Base-by-base conservation (phyloP, 371 early-diverging fungal genomes). In the Mortierella sp. region DNA sequence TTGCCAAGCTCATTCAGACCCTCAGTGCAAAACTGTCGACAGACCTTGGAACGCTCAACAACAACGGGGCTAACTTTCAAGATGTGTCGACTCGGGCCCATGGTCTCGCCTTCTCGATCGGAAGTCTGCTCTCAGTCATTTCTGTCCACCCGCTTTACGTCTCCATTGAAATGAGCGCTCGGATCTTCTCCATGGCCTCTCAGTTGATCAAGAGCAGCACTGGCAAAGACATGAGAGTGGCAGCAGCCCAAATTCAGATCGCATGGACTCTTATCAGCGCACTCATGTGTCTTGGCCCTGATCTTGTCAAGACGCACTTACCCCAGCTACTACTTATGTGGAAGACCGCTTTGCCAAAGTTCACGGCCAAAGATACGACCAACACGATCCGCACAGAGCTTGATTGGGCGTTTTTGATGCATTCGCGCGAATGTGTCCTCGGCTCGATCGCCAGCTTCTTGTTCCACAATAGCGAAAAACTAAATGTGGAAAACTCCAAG, bases 191-290 rank as follows among this genome's bases (percentile, higher is more conserved):
- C 0, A 74, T 94, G 28, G 86, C 94, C 0, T 89, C 88, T 1
- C 93, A 94, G 64, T 82, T 96, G 12, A 80, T 95, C 46, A 92
- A 91, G 62, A 74, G 87, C 23, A 76, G 74, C n/a, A 61, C 85
- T 2, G 85, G 77, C 73, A 87, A 93, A 72, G 92, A 93, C 16
- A 66, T 81, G 6, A 81, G 83, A 21, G 84, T 92, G 29, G 85
- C 89, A 6, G 82, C 85, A 55, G 85, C 87, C n/a, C 93, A 93
- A 61, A 67, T 88, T 9, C 92, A 94, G 67, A 90, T 92, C 0
- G 95, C 92, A 0, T 96, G 96, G 95, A 89, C 85, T 7, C 81
- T 96, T 15, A 85, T 95, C 11, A 92, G 92, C 0, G 84, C 91
- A 0, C 77, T 96, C 23, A 93, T 95, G 93, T 85, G 90, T 29